Evolutionary conservation across 2,329 filamentous ascomycete species (phyloP), one percentile per base, ranked within the genome.

Genomic region (Niveomyces coronatus): DNA sequence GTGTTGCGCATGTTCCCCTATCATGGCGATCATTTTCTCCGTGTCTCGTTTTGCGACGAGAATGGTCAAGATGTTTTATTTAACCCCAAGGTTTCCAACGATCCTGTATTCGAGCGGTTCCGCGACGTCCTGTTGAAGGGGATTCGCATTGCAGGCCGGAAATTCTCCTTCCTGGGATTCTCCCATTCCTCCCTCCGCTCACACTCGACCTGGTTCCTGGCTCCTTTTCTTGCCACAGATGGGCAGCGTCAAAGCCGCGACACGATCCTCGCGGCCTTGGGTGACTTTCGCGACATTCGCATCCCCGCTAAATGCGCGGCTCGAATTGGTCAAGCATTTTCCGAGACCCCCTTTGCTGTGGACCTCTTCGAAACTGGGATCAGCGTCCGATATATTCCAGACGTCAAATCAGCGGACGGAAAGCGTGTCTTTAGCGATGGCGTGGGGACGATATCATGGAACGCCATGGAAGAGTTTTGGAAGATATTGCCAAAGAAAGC

Each of bases 121-220:
- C 71, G 71, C 35, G 43, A 52, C 0, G 60, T 85, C 0, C 62
- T 91, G 8, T 53, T 61, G 2, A 49, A 64, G 0, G 78, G 77
- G 0, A 73, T 93, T 19, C 50, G 59, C 0, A 74, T 89, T 39
- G 81, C 71, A 3, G 82, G 76, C 0, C 65, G 76, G 9, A 51
- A 56, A 1, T 86, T 76, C 49, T 57, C 59, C 0, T 89, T 88
- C 49, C 64, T 89, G 0, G 84, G 83, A 0, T 89, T 86, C 54
- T 87, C 82, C 0, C 80, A 88, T 53, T 89, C 83, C 0, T 88
- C 83, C 0, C 65, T 89, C 3, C 70, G 84, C 9, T 68, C 76
- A 1, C 82, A 85, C 42, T 77, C 79, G 0, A 77, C 73, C 26
- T 87, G 82, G 83, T 70, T 75, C 40, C 61, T 62, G 27, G 67